These are phyloP conservation scores for Fusarium napiforme DNA, from an alignment of 2,329 filamentous ascomycete genomes.

Conservation along the genomic window DNA sequence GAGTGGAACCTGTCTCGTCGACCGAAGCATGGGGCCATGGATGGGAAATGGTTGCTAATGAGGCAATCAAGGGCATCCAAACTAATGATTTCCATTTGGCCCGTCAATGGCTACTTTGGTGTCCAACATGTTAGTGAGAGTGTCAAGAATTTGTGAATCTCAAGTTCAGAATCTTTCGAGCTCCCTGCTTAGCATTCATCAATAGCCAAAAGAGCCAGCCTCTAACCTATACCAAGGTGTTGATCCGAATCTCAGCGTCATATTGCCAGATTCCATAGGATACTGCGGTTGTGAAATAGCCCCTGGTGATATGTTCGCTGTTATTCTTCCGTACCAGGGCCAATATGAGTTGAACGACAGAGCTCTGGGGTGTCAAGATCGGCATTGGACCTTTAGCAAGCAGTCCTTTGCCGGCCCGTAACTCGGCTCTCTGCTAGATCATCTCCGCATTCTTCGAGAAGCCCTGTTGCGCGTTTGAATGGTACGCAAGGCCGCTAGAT, in stretches of 20 bases:
- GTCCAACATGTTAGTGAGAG: conserved; percentile 11
- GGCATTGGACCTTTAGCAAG: conserved; percentile 32
- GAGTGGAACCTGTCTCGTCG: conserved; percentile 42
- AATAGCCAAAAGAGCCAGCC: not conserved
- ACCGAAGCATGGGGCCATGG: conserved; percentile 39
- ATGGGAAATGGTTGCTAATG: conserved; percentile 30
- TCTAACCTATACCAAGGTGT: not conserved
- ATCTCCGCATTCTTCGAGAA: conserved; percentile 40
- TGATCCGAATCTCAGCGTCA: not conserved
- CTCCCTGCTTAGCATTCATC: not conserved
- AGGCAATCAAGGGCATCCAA: conserved; percentile 28
- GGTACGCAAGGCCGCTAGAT: conserved; percentile 39
- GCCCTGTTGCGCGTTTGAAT: conserved; percentile 31
- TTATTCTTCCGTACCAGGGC: conserved; percentile 34
- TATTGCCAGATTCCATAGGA: conserved; percentile 14
- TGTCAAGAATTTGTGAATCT: conserved; percentile 4
- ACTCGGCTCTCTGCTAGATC: conserved; percentile 23
- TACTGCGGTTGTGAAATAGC: conserved; percentile 26
- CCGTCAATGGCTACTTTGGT: conserved; percentile 4
- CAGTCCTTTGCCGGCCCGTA: conserved; percentile 31
- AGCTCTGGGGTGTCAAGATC: conserved; percentile 42
- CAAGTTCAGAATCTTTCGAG: not conserved
- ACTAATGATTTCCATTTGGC: conserved; percentile 28
- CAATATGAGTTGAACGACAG: conserved; percentile 30
- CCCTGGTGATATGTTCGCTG: conserved; percentile 23